Percentiles rank a stretch among this genome's conserved stretches.
phyloP scores from a whole-genome alignment of 2,329 filamentous ascomycete genomes.

The Cladosporium cucumerinum region DNA sequence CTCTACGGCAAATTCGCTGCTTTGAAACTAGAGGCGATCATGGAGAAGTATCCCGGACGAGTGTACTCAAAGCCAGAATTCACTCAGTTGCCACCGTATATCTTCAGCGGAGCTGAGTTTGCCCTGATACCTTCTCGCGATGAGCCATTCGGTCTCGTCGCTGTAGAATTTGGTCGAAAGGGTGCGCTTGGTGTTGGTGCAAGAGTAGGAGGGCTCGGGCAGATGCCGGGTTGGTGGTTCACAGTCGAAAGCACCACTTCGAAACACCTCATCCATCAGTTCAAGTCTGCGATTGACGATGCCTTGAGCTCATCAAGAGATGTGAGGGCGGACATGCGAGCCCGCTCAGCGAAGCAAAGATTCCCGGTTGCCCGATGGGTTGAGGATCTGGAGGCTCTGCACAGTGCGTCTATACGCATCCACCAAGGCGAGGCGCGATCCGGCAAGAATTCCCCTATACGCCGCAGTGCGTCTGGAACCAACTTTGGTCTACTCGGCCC shows the following conservation, averaged over 20 bases:
- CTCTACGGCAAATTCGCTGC: conserved; percentile 66
- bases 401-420: conserved; percentile 57
- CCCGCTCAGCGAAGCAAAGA: conserved; percentile 61
- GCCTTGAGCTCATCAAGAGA: conserved; percentile 57
- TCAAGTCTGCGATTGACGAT: conserved; percentile 60
- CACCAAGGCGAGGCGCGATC: conserved; percentile 36
- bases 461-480: not conserved
- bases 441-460: not conserved
- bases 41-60: conserved; percentile 62
- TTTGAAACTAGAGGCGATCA: conserved; percentile 61
- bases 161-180: conserved; percentile 66
- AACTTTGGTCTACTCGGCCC: not conserved
- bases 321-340: conserved; percentile 60
- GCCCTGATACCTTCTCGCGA: conserved; percentile 66
- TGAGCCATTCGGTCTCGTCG: conserved; percentile 66
- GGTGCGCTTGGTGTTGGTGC: conserved; percentile 65
- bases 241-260: conserved; percentile 64
- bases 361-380: conserved; percentile 67
- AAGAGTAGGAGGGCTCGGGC: conserved; percentile 62
- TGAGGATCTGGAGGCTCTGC: conserved; percentile 61
- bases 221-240: conserved; percentile 71
- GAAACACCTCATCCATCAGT: conserved; percentile 61
- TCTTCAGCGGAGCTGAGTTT: conserved; percentile 66
- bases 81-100: conserved; percentile 62
- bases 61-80: conserved; percentile 67